These are phyloP conservation scores for Phaffomyces opuntiae DNA, from an alignment of 805 yeast genomes.

Conservation along the genomic window DNA sequence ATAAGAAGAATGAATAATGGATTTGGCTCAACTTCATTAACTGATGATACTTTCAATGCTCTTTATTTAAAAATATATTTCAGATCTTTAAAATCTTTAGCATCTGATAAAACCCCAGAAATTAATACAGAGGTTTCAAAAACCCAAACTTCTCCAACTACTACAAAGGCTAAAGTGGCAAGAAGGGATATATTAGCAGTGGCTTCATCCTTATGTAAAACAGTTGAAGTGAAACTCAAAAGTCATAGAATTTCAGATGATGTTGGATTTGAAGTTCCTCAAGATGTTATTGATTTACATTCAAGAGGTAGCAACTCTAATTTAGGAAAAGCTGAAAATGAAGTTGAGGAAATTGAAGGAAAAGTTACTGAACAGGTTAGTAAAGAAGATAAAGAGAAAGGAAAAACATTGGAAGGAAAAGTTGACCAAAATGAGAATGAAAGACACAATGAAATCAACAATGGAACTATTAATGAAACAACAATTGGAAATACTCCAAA, in stretches of 20 bases:
- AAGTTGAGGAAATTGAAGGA: neutral
- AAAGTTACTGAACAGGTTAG: neutral
- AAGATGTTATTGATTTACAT: conserved; percentile 6
- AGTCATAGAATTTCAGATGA: conserved; percentile 10
- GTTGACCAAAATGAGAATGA: no score
- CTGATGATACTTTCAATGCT: conserved; percentile 67
- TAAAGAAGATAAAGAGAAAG: no score
- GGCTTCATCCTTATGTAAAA: conserved; percentile 17
- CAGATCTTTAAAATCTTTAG: conserved; percentile 1
- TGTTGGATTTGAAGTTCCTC: conserved; percentile 5
- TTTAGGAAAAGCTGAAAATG: neutral
- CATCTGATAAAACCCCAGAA: neutral
- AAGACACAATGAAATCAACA: no score
- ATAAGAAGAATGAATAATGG: conserved; percentile 72
- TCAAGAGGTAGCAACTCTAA: neutral
- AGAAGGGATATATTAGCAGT: conserved; percentile 39
- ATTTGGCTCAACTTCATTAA: conserved; percentile 66
- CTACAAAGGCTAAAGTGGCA: conserved; percentile 35
- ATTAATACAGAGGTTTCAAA: neutral
- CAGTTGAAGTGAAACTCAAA: conserved; percentile 13
- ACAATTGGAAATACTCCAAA: neutral
- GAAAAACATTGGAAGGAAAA: no score
- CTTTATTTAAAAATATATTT: conserved; percentile 46
- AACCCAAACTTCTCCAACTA: neutral
- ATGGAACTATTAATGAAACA: no score